Evolutionary conservation across 1,284 basidiomycete genomes (phyloP), one percentile per base, ranked within the genome.

Genomic region (Coniferiporia sulphurascens): DNA sequence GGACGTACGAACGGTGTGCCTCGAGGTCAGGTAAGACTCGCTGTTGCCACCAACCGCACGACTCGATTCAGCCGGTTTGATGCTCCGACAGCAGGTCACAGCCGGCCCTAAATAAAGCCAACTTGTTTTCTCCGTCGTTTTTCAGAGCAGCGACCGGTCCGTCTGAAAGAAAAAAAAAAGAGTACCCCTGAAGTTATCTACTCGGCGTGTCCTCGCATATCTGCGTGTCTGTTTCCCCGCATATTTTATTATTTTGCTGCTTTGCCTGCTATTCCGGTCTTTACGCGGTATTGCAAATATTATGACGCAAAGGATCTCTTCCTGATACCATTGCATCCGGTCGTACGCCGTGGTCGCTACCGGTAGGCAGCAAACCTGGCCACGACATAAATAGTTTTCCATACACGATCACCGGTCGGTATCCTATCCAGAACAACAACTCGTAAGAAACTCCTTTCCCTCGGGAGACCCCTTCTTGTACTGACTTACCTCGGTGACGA

Each of bases 21-120:
- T 56, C 48, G 55, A 60, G 60, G 50, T 51, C 50, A 50, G 50
- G 54, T 56, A 56, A 56, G 56, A 35, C 44, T 45, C 8, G 38
- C 36, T 46, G 56, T 52, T 52, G 50, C 56, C 56, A 58, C 49
- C 48, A 51, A 32, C 38, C 38, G 3, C n/a, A 19, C 34, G 19
- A 36, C 48, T 51, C 32, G 22, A 36, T 15, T 35, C 32, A 9
- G 15, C 12, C 27, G 27, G 8, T 49, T 49, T 49, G 21, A 22
- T 32, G 44, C 44, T 46, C 44, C 44, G 44, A 46, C 44, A 3
- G 15, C 19, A 1, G 3, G n/a, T 22, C 32, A 48, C 21, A 46
- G 43, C 22, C 35, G 21, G 10, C 27, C 44, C 52, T 54, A 22
- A 22, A 35, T 27, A 9, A 8, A 32, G 43, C 21, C 36, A 21